Evolutionary conservation across 331 rosid genomes (phyloP), one percentile per base, ranked within the genome.

Genomic region (Erythrophleum ivorense): DNA sequence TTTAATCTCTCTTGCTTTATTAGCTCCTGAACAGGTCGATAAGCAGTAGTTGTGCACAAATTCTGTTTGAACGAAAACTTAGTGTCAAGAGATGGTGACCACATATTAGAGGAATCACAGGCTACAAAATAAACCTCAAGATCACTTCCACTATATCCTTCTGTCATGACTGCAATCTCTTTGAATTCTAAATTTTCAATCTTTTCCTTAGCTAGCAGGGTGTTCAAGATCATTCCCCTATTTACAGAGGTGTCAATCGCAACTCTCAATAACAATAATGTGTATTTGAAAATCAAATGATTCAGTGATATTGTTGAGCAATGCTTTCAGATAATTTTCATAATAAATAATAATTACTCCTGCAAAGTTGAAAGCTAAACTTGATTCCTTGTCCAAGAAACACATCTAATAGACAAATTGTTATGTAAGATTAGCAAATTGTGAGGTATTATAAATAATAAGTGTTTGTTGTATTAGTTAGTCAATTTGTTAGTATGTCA

Each of bases 81-180:
- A 78, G 71, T 67, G 52, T 89, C 72, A 84, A 62, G 40, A 88
- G 77, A 77, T 80, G 52, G 54, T 84, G 24, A 58, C 14, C 68
- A 68, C 38, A 48, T 66, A 46, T 41, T 49, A 77, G 31, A 66
- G 73, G 73, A 80, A 36, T 11, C 21, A 62, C 18, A 14, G 36
- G 67, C 65, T 55, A 48, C 16, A 71, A 87, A 69, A 21, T 63
- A 73, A 79, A 91, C 98, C 97, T 94, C 91, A 10, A 94, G 94
- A 88, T 94, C 97, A 83, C 95, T 94, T 76, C 98, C 98, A 69
- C 86, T 91, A 48, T 86, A 94, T 71, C 98, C 97, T 81, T 94
- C 95, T 19, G 98, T 94, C 88, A 94, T 89, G 73, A 77, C 45
- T 78, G 98, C 92, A 53, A 94, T 95, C 87, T 91, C 98, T 74